Conservation (phyloP, 1,284 basidiomycete genomes). For the Boletus sp. region DNA sequence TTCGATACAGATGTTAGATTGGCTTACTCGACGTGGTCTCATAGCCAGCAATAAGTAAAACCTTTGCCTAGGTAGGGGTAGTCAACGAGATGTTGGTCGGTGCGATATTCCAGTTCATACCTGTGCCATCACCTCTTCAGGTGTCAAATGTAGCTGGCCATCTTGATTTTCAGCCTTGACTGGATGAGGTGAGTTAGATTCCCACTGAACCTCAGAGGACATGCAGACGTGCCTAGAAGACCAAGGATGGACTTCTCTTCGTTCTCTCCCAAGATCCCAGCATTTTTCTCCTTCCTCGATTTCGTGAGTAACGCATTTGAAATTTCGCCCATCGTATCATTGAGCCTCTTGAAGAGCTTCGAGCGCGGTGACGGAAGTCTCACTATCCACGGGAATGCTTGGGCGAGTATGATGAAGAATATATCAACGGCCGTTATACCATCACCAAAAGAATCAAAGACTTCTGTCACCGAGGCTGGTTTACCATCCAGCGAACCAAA, state of each 20-base stretch:
- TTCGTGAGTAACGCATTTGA: slow-evolving; percentile 45
- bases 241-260: slow-evolving; percentile 50
- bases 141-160: slow-evolving; percentile 13
- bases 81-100: background rate
- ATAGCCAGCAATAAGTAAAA: slow-evolving; percentile 31
- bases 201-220: background rate
- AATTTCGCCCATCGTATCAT: slow-evolving; percentile 41
- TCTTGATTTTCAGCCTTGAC: slow-evolving; percentile 18
- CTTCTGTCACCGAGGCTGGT: slow-evolving; percentile 40
- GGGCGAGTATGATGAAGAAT: slow-evolving; percentile 39
- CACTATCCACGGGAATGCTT: slow-evolving; percentile 41
- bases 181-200: background rate
- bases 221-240: slow-evolving; percentile 13
- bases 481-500: slow-evolving; percentile 52
- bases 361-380: slow-evolving; percentile 42
- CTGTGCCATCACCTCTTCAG: slow-evolving; percentile 22
- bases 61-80: slow-evolving; percentile 20
- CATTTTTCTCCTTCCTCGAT: slow-evolving; percentile 40
- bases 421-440: slow-evolving; percentile 20
- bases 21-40: slow-evolving; percentile 30
- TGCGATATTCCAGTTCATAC: slow-evolving; percentile 2
- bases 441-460: slow-evolving; percentile 42
- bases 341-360: slow-evolving; percentile 36
- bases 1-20: background rate
- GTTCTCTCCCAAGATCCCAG: slow-evolving; percentile 25